These are phyloP conservation scores for Lumnitzera littorea DNA, from an alignment of 345 rosid species.

Conservation along the genomic window DNA sequence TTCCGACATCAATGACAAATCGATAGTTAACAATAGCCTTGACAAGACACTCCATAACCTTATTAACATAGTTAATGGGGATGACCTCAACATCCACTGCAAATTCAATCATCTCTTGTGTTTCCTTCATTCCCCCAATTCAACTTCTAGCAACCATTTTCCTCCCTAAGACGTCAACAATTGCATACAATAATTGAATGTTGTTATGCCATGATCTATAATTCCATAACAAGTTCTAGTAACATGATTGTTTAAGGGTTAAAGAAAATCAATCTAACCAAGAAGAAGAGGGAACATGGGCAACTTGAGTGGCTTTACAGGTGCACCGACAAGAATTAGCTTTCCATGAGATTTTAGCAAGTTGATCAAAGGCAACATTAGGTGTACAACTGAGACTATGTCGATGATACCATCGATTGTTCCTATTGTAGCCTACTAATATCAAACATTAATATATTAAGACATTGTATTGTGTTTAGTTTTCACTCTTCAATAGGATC, in stretches of 20 bases:
- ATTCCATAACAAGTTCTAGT: no score
- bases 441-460: not conserved
- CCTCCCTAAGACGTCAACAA: constrained; percentile 10
- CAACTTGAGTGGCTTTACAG: constrained; percentile 42
- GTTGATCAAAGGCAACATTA: constrained; percentile 36
- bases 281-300: constrained; percentile 22
- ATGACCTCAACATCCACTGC: constrained; percentile 34
- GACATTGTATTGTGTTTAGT: no score
- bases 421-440: constrained; percentile 35
- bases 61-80: constrained; percentile 30
- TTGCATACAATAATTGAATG: no score
- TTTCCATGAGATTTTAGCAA: constrained; percentile 43
- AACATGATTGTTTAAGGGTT: not conserved
- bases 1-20: constrained; percentile 32
- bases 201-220: no score
- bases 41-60: constrained; percentile 25
- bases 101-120: constrained; percentile 38
- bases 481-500: no score
- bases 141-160: constrained; percentile 22
- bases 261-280: constrained; percentile 20
- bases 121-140: constrained; percentile 35
- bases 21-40: constrained; percentile 34
- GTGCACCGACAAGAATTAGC: constrained; percentile 41
- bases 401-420: constrained; percentile 59
- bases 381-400: constrained; percentile 43